These are phyloP conservation scores for Xanthoparmelia taractica DNA, from an alignment of 495 filamentous ascomycete species.

Conservation along the genomic window DNA sequence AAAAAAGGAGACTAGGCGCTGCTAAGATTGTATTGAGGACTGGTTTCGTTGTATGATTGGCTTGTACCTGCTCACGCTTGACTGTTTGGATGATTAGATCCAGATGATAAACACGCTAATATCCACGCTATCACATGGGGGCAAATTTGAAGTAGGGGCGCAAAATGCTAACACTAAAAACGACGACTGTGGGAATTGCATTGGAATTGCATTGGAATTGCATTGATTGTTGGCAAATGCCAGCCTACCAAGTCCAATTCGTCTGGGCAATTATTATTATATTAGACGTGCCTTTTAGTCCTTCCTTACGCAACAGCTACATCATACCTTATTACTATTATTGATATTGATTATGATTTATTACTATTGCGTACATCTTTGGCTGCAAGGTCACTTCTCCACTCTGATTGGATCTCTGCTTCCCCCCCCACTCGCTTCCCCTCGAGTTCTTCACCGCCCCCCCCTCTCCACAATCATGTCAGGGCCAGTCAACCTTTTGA, in stretches of 20 bases:
- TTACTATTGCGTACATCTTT: slow-evolving; percentile 1
- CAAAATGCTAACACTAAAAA: too few species aligned
- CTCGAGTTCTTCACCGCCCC: slow-evolving; percentile 9
- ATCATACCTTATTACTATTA: too few species aligned
- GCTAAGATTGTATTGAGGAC: background rate
- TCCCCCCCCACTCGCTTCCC: background rate
- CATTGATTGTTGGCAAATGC: background rate
- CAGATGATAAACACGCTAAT: background rate
- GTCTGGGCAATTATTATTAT: background rate
- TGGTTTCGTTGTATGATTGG: background rate
- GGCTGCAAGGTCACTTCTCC: background rate
- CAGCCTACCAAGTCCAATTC: background rate
- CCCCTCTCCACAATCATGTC: background rate
- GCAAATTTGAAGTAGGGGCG: background rate
- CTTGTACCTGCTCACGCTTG: background rate
- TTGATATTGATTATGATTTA: too few species aligned
- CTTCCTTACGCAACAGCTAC: too few species aligned
- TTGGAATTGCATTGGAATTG: too few species aligned
- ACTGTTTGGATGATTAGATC: background rate
- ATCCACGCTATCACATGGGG: too few species aligned
- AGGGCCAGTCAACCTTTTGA: background rate
- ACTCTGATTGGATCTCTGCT: slow-evolving; percentile 5
- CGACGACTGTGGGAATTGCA: too few species aligned
- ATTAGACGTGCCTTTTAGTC: too few species aligned
- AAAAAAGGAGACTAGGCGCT: background rate